These are phyloP conservation scores for Auricularia sp. DNA, from an alignment of 768 basidiomycete species.

Conservation along the genomic window DNA sequence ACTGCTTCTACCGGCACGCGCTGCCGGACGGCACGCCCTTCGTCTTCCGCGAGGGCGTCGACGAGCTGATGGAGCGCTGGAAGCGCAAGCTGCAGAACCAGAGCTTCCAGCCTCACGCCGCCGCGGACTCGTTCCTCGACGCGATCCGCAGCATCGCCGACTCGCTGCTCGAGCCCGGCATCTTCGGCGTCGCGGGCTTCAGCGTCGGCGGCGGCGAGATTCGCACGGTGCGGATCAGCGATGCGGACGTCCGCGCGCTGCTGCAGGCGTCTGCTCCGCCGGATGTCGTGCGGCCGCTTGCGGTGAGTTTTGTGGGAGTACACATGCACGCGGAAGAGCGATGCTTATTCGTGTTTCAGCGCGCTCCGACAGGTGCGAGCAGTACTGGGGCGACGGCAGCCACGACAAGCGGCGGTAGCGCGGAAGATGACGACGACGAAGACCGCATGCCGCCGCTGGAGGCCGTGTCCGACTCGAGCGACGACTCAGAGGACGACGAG, in stretches of 20 bases:
- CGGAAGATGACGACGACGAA: not conserved
- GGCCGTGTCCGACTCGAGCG: not conserved
- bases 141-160: not conserved
- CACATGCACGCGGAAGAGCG: no score
- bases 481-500: not conserved
- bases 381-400: no score
- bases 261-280: no score
- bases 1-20: slow-evolving; percentile 71
- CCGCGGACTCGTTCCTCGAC: not conserved
- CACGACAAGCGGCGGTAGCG: no score
- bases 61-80: slow-evolving; percentile 31
- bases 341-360: no score
- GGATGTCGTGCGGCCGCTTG: no score
- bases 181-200: not conserved
- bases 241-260: no score
- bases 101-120: not conserved
- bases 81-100: not conserved
- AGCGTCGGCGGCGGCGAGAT: no score
- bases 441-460: not conserved
- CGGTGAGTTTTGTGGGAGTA: no score
- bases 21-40: slow-evolving; percentile 56
- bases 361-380: no score
- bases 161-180: not conserved
- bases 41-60: slow-evolving; percentile 44
- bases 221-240: no score